A percentile compares a stretch with the other conserved stretches of the same genome.
phyloP scores from a whole-genome alignment of 257 asterid genomes.

The Capsicum rhomboideum region DNA sequence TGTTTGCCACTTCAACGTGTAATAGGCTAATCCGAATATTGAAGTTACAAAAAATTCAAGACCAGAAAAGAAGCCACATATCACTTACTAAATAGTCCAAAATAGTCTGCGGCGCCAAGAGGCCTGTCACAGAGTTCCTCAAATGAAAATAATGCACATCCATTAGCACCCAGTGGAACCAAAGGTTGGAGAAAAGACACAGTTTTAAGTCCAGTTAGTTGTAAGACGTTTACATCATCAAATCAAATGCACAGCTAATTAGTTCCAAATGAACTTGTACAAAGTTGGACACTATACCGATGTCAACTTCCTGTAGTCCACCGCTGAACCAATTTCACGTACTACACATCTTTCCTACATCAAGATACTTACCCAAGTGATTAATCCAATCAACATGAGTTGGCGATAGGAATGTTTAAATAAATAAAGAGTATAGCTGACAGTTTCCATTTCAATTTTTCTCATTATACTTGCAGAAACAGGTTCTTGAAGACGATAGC shows the following conservation, averaged over 20 bases:
- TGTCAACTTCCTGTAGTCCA: slow-evolving; percentile 82
- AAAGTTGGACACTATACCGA: slow-evolving; percentile 35
- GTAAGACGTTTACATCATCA: background rate
- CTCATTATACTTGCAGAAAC: background rate
- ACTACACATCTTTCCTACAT: slow-evolving; percentile 80
- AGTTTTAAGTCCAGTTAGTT: background rate
- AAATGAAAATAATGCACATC: slow-evolving; percentile 81
- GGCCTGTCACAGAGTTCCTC: slow-evolving; percentile 91
- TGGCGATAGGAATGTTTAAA: background rate
- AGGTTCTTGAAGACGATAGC: background rate
- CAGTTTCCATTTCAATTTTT: background rate
- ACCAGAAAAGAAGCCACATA: background rate
- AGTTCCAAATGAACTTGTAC: background rate
- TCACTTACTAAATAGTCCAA: slow-evolving; percentile 71
- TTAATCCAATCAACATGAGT: slow-evolving; percentile 1
- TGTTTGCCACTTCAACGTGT: background rate
- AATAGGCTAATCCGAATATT: background rate
- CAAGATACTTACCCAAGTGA: slow-evolving; percentile 9
- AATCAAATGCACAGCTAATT: background rate
- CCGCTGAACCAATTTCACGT: slow-evolving; percentile 80
- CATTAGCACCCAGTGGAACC: slow-evolving; percentile 83
- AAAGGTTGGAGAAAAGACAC: slow-evolving; percentile 4
- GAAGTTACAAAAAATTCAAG: background rate
- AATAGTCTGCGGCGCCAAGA: slow-evolving; percentile 98
- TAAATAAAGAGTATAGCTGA: background rate